These are phyloP conservation scores for Diaporthe citrichinensis DNA, from an alignment of 2,329 filamentous ascomycete genomes.

Conservation along the genomic window DNA sequence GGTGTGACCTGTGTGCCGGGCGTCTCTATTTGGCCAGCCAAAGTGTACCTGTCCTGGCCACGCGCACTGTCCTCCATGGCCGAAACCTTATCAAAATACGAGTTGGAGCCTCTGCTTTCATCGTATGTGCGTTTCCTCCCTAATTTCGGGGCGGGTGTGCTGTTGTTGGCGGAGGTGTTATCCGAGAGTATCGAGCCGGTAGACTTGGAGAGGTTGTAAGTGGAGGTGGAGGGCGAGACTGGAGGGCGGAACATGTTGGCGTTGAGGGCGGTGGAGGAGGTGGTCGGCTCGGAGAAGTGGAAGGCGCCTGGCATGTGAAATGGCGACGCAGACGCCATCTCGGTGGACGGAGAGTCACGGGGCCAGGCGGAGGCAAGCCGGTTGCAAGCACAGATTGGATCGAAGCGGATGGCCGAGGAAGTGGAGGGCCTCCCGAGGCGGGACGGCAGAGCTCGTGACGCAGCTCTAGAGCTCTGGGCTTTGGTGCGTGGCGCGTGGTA, in stretches of 20 bases:
- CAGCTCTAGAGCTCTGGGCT: not conserved
- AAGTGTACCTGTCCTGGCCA: slow-evolving; percentile 58
- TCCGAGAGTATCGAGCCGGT: slow-evolving; percentile 57
- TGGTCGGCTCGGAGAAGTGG: slow-evolving; percentile 46
- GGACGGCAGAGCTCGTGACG: not conserved
- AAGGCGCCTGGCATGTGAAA: slow-evolving; percentile 52
- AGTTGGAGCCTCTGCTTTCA: slow-evolving; percentile 49
- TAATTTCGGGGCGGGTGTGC: slow-evolving; percentile 49
- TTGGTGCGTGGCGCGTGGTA: not conserved
- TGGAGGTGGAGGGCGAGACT: slow-evolving; percentile 46
- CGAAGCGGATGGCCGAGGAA: not conserved
- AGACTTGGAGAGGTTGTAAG: slow-evolving; percentile 52
- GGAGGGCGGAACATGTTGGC: slow-evolving; percentile 53
- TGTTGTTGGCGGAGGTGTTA: slow-evolving; percentile 48
- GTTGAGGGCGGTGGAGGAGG: slow-evolving; percentile 47
- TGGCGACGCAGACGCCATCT: slow-evolving; percentile 50
- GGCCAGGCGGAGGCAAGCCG: not conserved
- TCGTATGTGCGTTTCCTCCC: slow-evolving; percentile 62
- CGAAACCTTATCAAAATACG: slow-evolving; percentile 50
- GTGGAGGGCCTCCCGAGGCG: not conserved
- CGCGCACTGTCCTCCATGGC: slow-evolving; percentile 42
- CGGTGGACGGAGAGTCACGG: not conserved
- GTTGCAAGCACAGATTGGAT: not conserved
- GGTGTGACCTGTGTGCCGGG: slow-evolving; percentile 52
- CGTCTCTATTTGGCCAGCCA: slow-evolving; percentile 69